Conservation (phyloP, 208 protist species). For the Leishmania tropica region DNA sequence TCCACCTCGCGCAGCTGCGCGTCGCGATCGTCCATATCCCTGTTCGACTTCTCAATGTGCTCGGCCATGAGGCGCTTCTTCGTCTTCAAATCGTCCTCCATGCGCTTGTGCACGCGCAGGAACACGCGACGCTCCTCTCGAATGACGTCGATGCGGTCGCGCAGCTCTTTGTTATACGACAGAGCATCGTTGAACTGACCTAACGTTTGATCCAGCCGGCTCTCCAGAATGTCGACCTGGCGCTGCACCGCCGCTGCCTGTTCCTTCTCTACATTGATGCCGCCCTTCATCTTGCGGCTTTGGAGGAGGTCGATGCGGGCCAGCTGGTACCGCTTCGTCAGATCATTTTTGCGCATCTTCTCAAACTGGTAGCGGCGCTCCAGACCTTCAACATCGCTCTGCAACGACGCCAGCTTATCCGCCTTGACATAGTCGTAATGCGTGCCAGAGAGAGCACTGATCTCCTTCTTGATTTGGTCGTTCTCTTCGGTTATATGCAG, state of each 20-base stretch:
- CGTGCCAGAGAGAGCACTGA: slow-evolving; percentile 63
- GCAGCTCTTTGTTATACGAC: slow-evolving; percentile 94
- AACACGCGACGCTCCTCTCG: slow-evolving; percentile 96
- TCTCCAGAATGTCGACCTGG: slow-evolving; percentile 95
- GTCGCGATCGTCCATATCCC: slow-evolving; percentile 95
- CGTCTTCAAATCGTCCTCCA: slow-evolving; percentile 93
- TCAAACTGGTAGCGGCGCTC: slow-evolving; percentile 92
- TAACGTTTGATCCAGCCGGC: slow-evolving; percentile 94
- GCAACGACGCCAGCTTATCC: slow-evolving; percentile 81
- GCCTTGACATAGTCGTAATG: slow-evolving; percentile 89
- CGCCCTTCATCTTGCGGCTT: slow-evolving; percentile 84
- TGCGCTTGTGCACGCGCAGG: slow-evolving; percentile 96
- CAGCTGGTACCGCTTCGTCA: slow-evolving; percentile 85
- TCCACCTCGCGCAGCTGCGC: slow-evolving; percentile 86
- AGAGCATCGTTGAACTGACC: slow-evolving; percentile 97
- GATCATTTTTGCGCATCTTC: slow-evolving; percentile 92
- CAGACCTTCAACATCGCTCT: slow-evolving; percentile 87
- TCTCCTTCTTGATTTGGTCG: slow-evolving; percentile 89
- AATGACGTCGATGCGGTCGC: slow-evolving; percentile 96
- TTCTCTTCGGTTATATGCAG: slow-evolving; percentile 77
- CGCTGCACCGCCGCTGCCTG: slow-evolving; percentile 88
- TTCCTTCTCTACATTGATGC: slow-evolving; percentile 92
- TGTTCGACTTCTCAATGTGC: slow-evolving; percentile 95
- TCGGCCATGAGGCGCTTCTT: slow-evolving; percentile 95
- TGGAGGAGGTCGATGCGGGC: slow-evolving; percentile 87